Percentiles rank a stretch among this genome's conserved stretches.
phyloP scores from a whole-genome alignment of 2,329 filamentous ascomycete genomes.

The Clarireedia hainanense region DNA sequence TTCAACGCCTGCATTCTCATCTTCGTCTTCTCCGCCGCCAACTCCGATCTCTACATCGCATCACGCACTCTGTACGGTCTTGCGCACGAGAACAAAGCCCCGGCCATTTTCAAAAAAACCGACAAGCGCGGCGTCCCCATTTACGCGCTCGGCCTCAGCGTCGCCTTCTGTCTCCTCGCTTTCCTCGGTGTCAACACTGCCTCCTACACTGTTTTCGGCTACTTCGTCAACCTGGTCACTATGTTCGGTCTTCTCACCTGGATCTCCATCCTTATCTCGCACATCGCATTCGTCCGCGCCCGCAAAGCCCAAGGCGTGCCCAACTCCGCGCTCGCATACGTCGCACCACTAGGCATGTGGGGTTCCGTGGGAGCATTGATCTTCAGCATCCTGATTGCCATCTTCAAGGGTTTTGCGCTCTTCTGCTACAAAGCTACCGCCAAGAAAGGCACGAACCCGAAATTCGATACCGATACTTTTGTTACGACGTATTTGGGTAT shows the following conservation, averaged over 20 bases:
- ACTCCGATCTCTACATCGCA: slow-evolving; percentile 55
- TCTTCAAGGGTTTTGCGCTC: slow-evolving; percentile 78
- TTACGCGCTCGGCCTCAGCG: slow-evolving; percentile 36
- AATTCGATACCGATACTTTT: slow-evolving; percentile 58
- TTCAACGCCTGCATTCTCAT: slow-evolving; percentile 64
- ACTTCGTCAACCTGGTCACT: slow-evolving; percentile 61
- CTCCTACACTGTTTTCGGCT: slow-evolving; percentile 58
- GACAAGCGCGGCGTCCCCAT: slow-evolving; percentile 49
- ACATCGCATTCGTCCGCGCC: slow-evolving; percentile 59
- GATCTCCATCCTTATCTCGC: slow-evolving; percentile 47
- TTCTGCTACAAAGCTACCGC: slow-evolving; percentile 38
- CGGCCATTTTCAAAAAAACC: slow-evolving; percentile 44
- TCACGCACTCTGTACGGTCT: slow-evolving; percentile 64
- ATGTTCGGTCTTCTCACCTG: slow-evolving; percentile 29
- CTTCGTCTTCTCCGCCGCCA: slow-evolving; percentile 57
- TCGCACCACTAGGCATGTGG: slow-evolving; percentile 62
- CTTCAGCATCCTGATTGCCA: slow-evolving; percentile 64
- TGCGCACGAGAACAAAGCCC: slow-evolving; percentile 58
- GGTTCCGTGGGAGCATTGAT: slow-evolving; percentile 62
- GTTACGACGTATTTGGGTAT: slow-evolving; percentile 57
- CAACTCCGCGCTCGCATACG: slow-evolving; percentile 52
- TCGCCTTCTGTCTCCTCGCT: slow-evolving; percentile 55
- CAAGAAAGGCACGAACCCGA: slow-evolving; percentile 38
- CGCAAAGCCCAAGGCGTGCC: slow-evolving; percentile 53
- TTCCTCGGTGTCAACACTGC: slow-evolving; percentile 55